Evolutionary conservation across 2,329 filamentous ascomycete species (phyloP).

Genomic region (Fusarium brachygibbosum): DNA sequence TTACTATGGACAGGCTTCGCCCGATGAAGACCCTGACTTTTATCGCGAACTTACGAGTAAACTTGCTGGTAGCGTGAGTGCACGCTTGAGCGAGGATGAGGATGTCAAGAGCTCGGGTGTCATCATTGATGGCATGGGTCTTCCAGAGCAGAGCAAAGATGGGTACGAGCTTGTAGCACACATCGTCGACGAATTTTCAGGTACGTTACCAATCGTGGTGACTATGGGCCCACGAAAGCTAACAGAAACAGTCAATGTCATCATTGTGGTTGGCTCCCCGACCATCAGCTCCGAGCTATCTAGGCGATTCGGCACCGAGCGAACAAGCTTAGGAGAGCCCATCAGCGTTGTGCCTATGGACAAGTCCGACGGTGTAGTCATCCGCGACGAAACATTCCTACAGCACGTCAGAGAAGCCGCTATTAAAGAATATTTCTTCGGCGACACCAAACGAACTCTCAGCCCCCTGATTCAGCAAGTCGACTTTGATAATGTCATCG

Average conservation of each 20-base stretch:
- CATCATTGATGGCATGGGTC: slow-evolving; percentile 85
- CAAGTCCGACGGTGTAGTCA: slow-evolving; percentile 87
- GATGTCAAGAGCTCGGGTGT: slow-evolving; percentile 80
- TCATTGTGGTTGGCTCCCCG: slow-evolving; percentile 86
- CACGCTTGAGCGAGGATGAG: slow-evolving; percentile 80
- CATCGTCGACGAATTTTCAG: slow-evolving; percentile 71
- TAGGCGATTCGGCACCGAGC: slow-evolving; percentile 72
- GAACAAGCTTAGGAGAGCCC: slow-evolving; percentile 71
- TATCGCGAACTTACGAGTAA: slow-evolving; percentile 82
- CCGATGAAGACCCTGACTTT: slow-evolving; percentile 78
- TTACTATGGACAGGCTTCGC: slow-evolving; percentile 81
- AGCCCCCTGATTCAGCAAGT: slow-evolving; percentile 90
- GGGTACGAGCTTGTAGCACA: slow-evolving; percentile 85
- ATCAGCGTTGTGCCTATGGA: slow-evolving; percentile 83
- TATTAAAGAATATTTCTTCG: slow-evolving; percentile 96
- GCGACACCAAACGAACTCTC: slow-evolving; percentile 79
- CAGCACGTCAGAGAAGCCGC: slow-evolving; percentile 79
- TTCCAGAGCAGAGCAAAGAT: slow-evolving; percentile 74
- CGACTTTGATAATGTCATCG: slow-evolving; percentile 78
- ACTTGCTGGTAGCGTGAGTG: slow-evolving; percentile 83
- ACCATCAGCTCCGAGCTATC: slow-evolving; percentile 80
- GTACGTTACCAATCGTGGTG: slow-evolving; percentile 47
- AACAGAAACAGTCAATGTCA: slow-evolving; percentile 77
- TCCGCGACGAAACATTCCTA: slow-evolving; percentile 80
- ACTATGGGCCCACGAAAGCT: slow-evolving; percentile 5